Percentiles rank a stretch among this genome's conserved stretches.
Conservation (phyloP, 768 basidiomycete genomes). For the Boletellus ananiceps region DNA sequence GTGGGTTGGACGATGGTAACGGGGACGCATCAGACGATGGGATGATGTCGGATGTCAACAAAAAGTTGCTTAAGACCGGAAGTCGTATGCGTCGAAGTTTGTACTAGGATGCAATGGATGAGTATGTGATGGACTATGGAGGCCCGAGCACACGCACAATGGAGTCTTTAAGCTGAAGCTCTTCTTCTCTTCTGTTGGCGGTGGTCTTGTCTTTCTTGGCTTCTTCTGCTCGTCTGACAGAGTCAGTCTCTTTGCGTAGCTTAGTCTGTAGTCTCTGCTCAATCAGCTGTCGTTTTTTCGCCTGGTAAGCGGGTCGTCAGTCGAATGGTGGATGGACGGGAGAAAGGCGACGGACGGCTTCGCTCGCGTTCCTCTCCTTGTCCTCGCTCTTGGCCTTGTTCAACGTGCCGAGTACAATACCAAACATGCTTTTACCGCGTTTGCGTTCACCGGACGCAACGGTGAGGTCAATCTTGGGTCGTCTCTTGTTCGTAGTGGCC, state of each 20-base stretch:
- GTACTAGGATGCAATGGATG: constrained; percentile 42
- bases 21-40: constrained; percentile 35
- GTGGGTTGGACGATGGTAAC: constrained; percentile 29
- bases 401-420: constrained; percentile 74
- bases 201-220: constrained; percentile 76
- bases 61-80: constrained; percentile 70
- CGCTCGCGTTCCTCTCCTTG: constrained; percentile 78
- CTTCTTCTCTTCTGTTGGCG: constrained; percentile 79
- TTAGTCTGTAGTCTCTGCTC: constrained; percentile 84
- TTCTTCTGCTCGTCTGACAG: constrained; percentile 81
- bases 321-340: not conserved
- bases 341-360: constrained; percentile 51
- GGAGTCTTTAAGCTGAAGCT: constrained; percentile 74
- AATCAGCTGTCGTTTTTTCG: constrained; percentile 77
- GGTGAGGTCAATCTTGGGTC: constrained; percentile 69
- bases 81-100: constrained; percentile 68
- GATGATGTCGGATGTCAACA: constrained; percentile 69
- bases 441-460: constrained; percentile 58
- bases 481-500: constrained; percentile 48
- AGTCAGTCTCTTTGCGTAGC: constrained; percentile 79
- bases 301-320: constrained; percentile 40
- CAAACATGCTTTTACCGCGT: constrained; percentile 87
- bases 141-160: constrained; percentile 47
- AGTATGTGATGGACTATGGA: not conserved
- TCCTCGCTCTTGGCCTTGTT: constrained; percentile 87